Base-by-base conservation (phyloP, 1,284 basidiomycete genomes). In the Leccinum subrobustum region DNA sequence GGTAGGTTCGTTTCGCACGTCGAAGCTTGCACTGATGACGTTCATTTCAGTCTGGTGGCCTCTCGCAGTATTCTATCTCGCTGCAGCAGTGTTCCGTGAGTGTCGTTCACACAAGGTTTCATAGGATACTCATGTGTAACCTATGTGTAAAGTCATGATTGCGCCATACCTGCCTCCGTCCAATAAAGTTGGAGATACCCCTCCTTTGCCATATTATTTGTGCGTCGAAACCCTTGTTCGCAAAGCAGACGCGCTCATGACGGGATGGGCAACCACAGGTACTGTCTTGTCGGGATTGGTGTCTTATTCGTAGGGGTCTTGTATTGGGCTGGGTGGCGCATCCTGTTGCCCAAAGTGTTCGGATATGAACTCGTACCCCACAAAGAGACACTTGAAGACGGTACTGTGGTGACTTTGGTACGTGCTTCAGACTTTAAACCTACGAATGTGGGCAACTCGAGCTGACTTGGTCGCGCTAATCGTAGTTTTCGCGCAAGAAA, bases 161-260 rank as follows among this genome's bases (percentile, higher is more conserved):
- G 79, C 79, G 0, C 85, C 85, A 0, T 88, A 83, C 76, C 60
- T 88, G 3, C 80, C 68, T 23, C 85, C 86, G 2, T 72, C 79
- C 0, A 81, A 83, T 62, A 76, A 77, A 3, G 76, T 82, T 1
- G 85, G 85, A 7, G 83, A 86, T 63, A 84, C 83, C 0, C 84
- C 84, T 3, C 83, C 83, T 7, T 67, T 86, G 33, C 82, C 85
- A 3, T 86, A 86, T 64, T 86, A 85, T 65, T 67, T 86, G 77
- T 85, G 60, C 23, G 79, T 72, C 23, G 27, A 18, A 14, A 35
- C 7, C 16, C 12, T 53, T 2, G 4, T 48, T 23, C 39, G 44
- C n/a, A 47, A 8, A 25, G 12, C 20, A 47, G 3, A 31, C 18
- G 4, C 8, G 18, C n/a, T 25, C 50, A 29, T 9, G 25, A 20